Base-by-base conservation (phyloP, 345 rosid genomes). In the Dipteronia sinensis region DNA sequence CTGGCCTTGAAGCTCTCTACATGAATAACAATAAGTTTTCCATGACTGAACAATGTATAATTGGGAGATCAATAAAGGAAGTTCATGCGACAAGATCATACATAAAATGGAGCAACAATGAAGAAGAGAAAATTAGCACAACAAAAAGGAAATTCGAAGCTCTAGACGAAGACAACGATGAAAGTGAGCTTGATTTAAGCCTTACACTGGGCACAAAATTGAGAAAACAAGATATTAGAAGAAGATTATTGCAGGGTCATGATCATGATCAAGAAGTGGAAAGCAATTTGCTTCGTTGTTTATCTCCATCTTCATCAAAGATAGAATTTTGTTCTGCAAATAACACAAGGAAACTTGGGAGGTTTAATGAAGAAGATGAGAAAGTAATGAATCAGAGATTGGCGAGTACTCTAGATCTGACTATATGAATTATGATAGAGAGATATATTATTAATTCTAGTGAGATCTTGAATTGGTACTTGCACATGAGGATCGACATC, bases 391-490 rank as follows among this genome's bases (percentile, higher is more conserved):
- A 79, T 79, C 82, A 55, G 13, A 13, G 76, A 76, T 67, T 74
- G 79, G 51, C 77, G 56, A 87, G 87, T 81, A 84, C 85, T 85
- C 87, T 77, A 64, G 85, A 79, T 83, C 85, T 85, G 79, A 85
- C 80, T 76, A 69, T 67, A 79, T 85, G 86, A 85, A 83, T 81
- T 75, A 61, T 34, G 4, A 34, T 34, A 9, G 22, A 13, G 38
- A 44, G 63, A 66, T 69, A 53, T 53, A 4, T 16, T 53, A 53
- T 53, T 16, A 79, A 77, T 85, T 83, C 85, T 59, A 73, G 86
- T 81, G 87, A 83, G 89, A 87, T 83, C 82, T 67, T 75, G 86
- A n/a, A n/a, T 72, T 71, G 83, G 89, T 87, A 87, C 87, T 87
- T 81, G 87, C 69, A 65, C 78, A 81, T 68, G 82, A 71, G 49